Evolutionary conservation across 2,329 filamentous ascomycete genomes (phyloP).

Genomic region (Berkeleyomyces rouxiae): DNA sequence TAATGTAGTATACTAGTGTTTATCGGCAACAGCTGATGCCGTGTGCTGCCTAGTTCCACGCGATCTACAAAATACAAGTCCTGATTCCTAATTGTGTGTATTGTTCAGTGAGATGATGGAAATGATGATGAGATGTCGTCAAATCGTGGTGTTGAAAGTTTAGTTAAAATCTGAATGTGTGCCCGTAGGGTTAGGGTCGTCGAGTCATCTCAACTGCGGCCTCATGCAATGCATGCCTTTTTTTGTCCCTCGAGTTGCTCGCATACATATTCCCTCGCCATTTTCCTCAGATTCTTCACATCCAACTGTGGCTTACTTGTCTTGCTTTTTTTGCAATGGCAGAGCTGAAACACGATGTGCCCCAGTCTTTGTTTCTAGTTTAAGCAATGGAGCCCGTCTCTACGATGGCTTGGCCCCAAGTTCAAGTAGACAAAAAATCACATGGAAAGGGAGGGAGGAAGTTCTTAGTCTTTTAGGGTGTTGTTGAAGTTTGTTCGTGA

Average conservation of each 20-base stretch:
- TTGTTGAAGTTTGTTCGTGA: background rate
- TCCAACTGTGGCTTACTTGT: background rate
- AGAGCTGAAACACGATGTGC: background rate
- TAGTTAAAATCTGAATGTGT: background rate
- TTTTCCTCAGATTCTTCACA: background rate
- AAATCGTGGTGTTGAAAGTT: background rate
- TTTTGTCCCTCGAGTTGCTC: too few relatives aligned
- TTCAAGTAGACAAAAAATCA: background rate
- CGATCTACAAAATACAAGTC: background rate
- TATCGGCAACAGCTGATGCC: background rate
- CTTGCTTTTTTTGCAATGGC: background rate
- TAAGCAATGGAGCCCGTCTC: background rate
- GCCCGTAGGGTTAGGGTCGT: background rate
- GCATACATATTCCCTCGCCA: background rate
- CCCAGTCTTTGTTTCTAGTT: background rate
- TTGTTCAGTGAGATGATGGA: background rate
- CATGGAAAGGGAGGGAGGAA: background rate
- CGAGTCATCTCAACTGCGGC: background rate
- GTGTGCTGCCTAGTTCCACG: background rate
- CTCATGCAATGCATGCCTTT: too few relatives aligned
- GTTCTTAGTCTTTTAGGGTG: background rate
- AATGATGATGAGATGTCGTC: background rate
- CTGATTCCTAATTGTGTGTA: too few relatives aligned
- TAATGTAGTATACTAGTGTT: background rate
- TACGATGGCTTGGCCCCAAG: background rate